Evolutionary conservation across 2,329 filamentous ascomycete species (phyloP), one percentile per base, ranked within the genome.

Genomic region (Alternaria alternata): DNA sequence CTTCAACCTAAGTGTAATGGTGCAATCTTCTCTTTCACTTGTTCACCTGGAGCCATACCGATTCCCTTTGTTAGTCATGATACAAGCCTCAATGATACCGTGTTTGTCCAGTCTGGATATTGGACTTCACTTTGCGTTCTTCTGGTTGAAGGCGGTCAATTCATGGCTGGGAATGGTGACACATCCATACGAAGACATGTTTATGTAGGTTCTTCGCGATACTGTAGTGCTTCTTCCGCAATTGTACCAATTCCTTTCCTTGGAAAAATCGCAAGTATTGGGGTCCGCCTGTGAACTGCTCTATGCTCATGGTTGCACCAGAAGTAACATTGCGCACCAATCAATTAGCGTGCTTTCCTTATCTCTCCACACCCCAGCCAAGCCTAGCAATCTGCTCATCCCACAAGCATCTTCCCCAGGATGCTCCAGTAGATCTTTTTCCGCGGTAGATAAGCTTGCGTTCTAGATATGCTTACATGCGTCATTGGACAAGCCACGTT

Each of bases 81-180:
- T 16, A 39, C 38, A 38, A 22, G 34, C 34, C 41, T 52, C 22
- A 22, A 52, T 26, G 41, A 44, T 52, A 48, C 49, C 51, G 39
- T 51, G 44, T 48, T 30, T 43, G 52, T 68, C 59, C 66, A 62
- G 57, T 65, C 67, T 59, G 67, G 65, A 53, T 54, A 65, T 62
- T 59, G 61, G 58, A 61, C 46, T 18, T 41, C 18, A 22, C 24
- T 28, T 54, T 46, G 51, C 49, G 41, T 41, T 39, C 18, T 49
- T 42, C 26, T 46, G 43, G 34, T 44, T 18, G 18, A 18, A n/a
- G 42, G 30, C 22, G 16, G 44, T 53, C 34, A 24, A 26, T 26
- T 30, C 28, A 49, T 26, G 28, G 47, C 24, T 38, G 28, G 43
- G 34, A 46, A 41, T 18, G 28, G 46, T 56, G 54, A 41, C 51